Evolutionary conservation across 345 rosid species (phyloP), one percentile per base, ranked within the genome.

Genomic region (Ceriops tagal): DNA sequence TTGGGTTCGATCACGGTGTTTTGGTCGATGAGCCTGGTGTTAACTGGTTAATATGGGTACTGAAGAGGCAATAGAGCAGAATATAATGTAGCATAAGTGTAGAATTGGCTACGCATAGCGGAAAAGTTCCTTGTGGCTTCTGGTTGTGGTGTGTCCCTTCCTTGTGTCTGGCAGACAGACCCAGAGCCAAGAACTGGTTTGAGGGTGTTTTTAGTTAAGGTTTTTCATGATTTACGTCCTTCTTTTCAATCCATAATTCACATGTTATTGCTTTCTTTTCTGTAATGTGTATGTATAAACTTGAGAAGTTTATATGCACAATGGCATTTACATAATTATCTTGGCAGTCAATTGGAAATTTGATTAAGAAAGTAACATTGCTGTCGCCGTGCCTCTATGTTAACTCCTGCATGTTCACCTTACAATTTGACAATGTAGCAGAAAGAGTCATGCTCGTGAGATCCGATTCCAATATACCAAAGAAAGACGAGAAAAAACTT

Each of bases 301-400:
- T 74, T 55, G 27, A 27, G 10, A 72, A 71, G 81, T 74, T 82
- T 79, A 77, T 77, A 49, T 70, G 21, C 57, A 53, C 75, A 66
- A 72, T 67, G 34, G 30, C 24, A 51, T 32, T 61, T 67, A 34
- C 22, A 49, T 52, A 62, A 9, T 11, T 53, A 16, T 24, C 24
- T 60, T 62, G 26, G 5, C 6, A 37, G 0, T 22, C 11, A 30
- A 31, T 27, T 18, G 21, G 34, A 28, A 9, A 16, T 20, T 20
- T 6, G 27, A 31, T 32, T 1, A 11, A 32, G 15, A 16, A 30
- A 32, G 63, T 5, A 32, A 27, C 1, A 2, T 5, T 19, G 32
- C 21, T 31, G 7, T 19, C 20, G 3, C 3, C 30, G 32, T 16
- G 62, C 8, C 5, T 10, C 21, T 15, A 18, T 6, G 8, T 19